phyloP scores from a whole-genome alignment of 2,329 filamentous ascomycete genomes.

The Colletotrichum sojae region DNA sequence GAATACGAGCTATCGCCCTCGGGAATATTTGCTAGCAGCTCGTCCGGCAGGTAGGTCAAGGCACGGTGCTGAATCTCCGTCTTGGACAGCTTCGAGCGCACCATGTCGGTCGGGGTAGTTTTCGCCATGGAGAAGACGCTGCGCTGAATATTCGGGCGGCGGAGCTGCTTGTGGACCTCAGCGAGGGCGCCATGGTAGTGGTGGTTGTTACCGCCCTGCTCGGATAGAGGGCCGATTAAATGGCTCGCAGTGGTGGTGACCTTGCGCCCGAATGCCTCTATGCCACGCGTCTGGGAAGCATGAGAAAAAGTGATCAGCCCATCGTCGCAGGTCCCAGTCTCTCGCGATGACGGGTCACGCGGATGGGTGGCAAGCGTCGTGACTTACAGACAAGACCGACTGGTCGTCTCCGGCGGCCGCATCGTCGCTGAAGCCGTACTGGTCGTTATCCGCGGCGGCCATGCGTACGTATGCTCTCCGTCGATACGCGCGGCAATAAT shows the following conservation, averaged over 20 bases:
- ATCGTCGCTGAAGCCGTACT: conserved; percentile 63
- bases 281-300: conserved; percentile 78
- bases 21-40: conserved; percentile 90
- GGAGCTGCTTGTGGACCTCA: conserved; percentile 90
- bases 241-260: conserved; percentile 94
- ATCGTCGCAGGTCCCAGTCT: conserved; percentile 41
- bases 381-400: conserved; percentile 58
- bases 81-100: conserved; percentile 91
- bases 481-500: conserved; percentile 38
- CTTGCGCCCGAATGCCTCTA: conserved; percentile 95
- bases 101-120: conserved; percentile 92
- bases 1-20: conserved; percentile 90
- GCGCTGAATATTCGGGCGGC: conserved; percentile 86
- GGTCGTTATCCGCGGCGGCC: conserved; percentile 57
- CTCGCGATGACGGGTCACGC: conserved; percentile 23
- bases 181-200: conserved; percentile 88
- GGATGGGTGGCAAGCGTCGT: conserved; percentile 32
- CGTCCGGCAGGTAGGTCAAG: conserved; percentile 88
- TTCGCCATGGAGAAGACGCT: conserved; percentile 92
- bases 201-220: conserved; percentile 59
- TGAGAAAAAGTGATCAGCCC: conserved; percentile 16
- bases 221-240: conserved; percentile 79
- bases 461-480: conserved; percentile 47
- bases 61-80: conserved; percentile 95
- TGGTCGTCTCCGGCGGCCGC: conserved; percentile 62